Evolutionary conservation across 2,329 filamentous ascomycete genomes (phyloP), one percentile per base, ranked within the genome.

Genomic region (Paracorniculantispora psalliotae): DNA sequence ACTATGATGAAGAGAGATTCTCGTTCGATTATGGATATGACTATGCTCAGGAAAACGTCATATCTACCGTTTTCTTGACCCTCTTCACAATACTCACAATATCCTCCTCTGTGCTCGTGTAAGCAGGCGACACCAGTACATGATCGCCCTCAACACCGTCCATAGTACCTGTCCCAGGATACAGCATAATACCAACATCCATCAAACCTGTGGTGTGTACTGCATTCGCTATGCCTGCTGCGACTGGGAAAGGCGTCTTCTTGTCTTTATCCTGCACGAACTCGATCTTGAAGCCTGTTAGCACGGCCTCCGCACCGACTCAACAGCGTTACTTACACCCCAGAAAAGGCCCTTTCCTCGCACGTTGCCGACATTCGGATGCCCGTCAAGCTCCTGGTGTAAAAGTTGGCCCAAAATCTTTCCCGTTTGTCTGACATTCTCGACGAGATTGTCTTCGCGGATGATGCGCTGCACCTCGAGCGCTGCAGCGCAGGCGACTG

Each of bases 161-260:
- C 19, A 61, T 61, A 1, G 64, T 67, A 3, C 67, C 67, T 3
- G 37, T 67, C 2, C 65, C 66, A 6, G 67, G 67, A 44, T 66
- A 81, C 2, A 88, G 77, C 58, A 80, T 78, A 4, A 76, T 79
- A 44, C 79, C 75, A 47, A 80, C 77, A 23, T 63, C 61, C 4
- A 71, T 65, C 12, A 79, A 67, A 1, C 86, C 71, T 13, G 83
- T 53, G 13, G 57, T 47, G n/a, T 68, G 63, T 21, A 68, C 56
- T 4, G 49, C 53, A 4, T 64, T 66, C 1, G 67, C 66, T 3
- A 68, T 46, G 6, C 63, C 62, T 72, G 61, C 61, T 23, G 41
- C 54, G 4, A 77, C 76, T 61, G 65, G 63, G 49, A 71, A 70
- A 0, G 67, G 68, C 39, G 64, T 59, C 33, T 70, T 70, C 8